Base-by-base conservation (phyloP, 108 stramenopile genomes). In the Cylindrotheca closterium region DNA sequence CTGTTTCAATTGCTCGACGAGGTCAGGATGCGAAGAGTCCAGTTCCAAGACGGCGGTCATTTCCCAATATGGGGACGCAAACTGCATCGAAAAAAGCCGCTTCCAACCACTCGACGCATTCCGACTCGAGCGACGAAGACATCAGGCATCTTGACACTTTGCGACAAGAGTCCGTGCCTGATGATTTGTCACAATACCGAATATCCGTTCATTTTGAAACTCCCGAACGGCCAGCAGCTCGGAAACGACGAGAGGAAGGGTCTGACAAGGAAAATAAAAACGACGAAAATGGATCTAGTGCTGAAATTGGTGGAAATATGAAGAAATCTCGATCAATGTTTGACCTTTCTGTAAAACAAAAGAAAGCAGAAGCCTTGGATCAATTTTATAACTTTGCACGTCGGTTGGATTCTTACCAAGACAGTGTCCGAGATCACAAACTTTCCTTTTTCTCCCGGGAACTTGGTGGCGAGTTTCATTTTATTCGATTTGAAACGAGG, bases 401-500 rank as follows among this genome's bases (percentile, higher is more conserved):
- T 45, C 67, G 86, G 5, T 66, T 93, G 24, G 86, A 84, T 58
- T 69, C 77, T 15, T 80, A 88, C 52, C 75, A 81, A 25, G 83
- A 83, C 34, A 90, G 84, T 2, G 78, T 91, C n/a, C 87, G 93
- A 47, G 98, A 99, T 62, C 71, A 90, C 47, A 65, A 89, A 52
- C 73, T 99, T 2, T 77, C 84, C 7, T 95, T 96, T 65, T 93
- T 94, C 79, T 92, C 87, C 23, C 75, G 88, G 49, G 81, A 78
- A 34, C 79, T 99, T 4, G 95, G 93, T 24, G 99, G 98, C 3
- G 83, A 79, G 37, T 83, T 99, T 22, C 97, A 99, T 67, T 99
- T 99, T 63, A 79, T 99, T 34, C 93, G 79, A 24, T 99, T 98
- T 68, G 98, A 98, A 77, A 98, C 97, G 12, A 87, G 96, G 4